Percentiles rank a stretch among this genome's conserved stretches.
phyloP scores from a whole-genome alignment of 371 early-diverging fungal genomes.

The Mortierella sp. region DNA sequence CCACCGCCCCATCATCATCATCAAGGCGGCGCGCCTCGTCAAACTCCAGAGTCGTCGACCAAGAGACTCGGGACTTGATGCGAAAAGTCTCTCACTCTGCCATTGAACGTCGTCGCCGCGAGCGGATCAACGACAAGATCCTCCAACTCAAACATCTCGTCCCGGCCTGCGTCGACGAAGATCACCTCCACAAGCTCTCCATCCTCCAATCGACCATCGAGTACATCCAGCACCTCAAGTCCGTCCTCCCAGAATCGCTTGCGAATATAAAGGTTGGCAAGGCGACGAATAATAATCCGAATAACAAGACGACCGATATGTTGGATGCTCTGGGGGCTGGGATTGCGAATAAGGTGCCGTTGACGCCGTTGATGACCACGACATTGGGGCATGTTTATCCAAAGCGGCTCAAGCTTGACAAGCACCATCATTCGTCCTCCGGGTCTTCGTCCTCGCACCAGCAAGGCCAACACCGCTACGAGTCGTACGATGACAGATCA shows the following conservation, averaged over 20 bases:
- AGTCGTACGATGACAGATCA: background rate
- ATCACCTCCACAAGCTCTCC: conserved; percentile 80
- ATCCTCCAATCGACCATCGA: conserved; percentile 82
- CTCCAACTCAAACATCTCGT: conserved; percentile 62
- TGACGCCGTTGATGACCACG: conserved; percentile 56
- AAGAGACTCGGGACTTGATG: conserved; percentile 63
- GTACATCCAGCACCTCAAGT: conserved; percentile 74
- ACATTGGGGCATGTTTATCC: conserved; percentile 34
- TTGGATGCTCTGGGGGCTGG: conserved; percentile 43
- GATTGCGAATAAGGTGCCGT: conserved; percentile 29
- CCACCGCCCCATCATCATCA: conserved; percentile 9
- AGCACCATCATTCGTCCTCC: conserved; percentile 13
- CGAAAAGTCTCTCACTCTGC: conserved; percentile 83
- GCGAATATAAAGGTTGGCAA: conserved; percentile 52
- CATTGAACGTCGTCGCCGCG: conserved; percentile 82
- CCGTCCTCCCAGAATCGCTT: conserved; percentile 60
- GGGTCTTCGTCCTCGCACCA: conserved; percentile 15
- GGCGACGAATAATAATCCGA: conserved; percentile 53
- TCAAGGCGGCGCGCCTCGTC: conserved; percentile 33
- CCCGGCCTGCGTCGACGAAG: conserved; percentile 73
- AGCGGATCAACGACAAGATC: conserved; percentile 81
- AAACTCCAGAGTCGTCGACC: conserved; percentile 28
- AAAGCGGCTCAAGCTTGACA: conserved; percentile 28
- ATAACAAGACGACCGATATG: conserved; percentile 59
- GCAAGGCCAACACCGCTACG: background rate